phyloP scores from a whole-genome alignment of 352 stramenopile species.

The Phytopythium mirpurense region DNA sequence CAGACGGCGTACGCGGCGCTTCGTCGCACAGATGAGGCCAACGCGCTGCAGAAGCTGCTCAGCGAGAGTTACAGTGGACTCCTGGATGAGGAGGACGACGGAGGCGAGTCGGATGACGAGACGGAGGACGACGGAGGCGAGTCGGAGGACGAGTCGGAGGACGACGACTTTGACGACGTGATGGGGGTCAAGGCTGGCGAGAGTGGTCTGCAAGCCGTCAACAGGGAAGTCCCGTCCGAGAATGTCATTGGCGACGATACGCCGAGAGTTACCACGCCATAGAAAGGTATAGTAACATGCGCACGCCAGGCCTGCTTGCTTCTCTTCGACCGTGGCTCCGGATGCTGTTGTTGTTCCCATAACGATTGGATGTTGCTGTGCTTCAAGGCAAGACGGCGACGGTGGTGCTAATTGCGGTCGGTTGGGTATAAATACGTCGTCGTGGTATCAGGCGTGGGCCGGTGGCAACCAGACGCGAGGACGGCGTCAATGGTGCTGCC shows the following conservation, averaged over 20 bases:
- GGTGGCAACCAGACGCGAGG: not conserved
- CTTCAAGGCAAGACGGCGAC: not conserved
- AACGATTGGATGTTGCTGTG: not conserved
- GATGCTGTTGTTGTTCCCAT: too few relatives aligned
- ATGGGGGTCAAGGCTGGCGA: not conserved
- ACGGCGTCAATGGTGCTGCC: not conserved
- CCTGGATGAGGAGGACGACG: conserved; percentile 7
- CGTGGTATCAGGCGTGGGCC: too few relatives aligned
- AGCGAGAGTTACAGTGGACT: conserved; percentile 24
- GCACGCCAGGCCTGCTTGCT: not conserved
- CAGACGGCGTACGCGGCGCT: conserved; percentile 46
- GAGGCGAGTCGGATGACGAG: not conserved
- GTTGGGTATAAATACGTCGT: not conserved
- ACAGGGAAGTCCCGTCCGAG: too few relatives aligned
- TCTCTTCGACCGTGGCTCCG: not conserved
- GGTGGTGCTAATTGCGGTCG: not conserved
- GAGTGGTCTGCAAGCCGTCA: not conserved
- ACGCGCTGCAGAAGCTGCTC: conserved; percentile 50
- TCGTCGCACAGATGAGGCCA: conserved; percentile 52
- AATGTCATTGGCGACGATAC: not conserved
- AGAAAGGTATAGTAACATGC: conserved; percentile 16
- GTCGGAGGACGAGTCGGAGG: conserved; percentile 11
- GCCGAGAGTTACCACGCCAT: conserved; percentile 6
- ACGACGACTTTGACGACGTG: conserved; percentile 9
- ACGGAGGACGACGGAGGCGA: not conserved